Base-by-base conservation (phyloP, 768 basidiomycete species). In the Chiua virens region DNA sequence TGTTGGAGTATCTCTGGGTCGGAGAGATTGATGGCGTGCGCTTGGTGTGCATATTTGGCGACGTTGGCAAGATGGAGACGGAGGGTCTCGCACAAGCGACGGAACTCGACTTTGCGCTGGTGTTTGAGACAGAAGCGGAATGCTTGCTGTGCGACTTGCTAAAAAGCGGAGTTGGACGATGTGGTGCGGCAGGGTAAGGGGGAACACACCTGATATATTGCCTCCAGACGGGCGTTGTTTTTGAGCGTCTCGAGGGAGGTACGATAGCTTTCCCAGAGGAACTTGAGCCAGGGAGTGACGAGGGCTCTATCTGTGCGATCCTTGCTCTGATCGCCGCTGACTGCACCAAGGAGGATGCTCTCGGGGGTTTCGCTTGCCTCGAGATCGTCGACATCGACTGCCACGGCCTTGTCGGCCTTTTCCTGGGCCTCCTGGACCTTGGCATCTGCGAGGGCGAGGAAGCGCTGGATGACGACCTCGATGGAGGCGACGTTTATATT, bases 231-330 rank as follows among this genome's bases (percentile, higher is more conserved):
- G 17, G 92, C 89, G 64, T 97, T 98, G 67, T 97, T 96, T 68
- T 98, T 96, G 57, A 98, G 78, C 3, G 94, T 94, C 74, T 98
- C 96, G 37, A 99, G 75, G 1, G 89, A 92, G 18, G 92, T 97
- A 50, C 96, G 85, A 67, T 98, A 98, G 60, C 91, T 92, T 77
- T 98, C 96, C 94, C 95, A 98, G n/a, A 94, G 79, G 71, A 98
- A 97, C 66, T 95, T 94, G 65, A 98, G 87, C 87, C 94, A 97
- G 0, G 96, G 96, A 0, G 93, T 97, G 56, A 99, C 93, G 45
- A 98, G 80, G 8, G 93, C 89, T 41, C 96, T 76, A 72, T 98
- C 95, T 27, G 93, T 97, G 60, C 96, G 77, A 71, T 98, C 95
- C 74, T 90, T 89, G 75, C 81, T 94, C 73, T 93, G 90, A 47